Base-by-base conservation (phyloP, 2,329 filamentous ascomycete species). In the Ilyonectria mors-panacis region DNA sequence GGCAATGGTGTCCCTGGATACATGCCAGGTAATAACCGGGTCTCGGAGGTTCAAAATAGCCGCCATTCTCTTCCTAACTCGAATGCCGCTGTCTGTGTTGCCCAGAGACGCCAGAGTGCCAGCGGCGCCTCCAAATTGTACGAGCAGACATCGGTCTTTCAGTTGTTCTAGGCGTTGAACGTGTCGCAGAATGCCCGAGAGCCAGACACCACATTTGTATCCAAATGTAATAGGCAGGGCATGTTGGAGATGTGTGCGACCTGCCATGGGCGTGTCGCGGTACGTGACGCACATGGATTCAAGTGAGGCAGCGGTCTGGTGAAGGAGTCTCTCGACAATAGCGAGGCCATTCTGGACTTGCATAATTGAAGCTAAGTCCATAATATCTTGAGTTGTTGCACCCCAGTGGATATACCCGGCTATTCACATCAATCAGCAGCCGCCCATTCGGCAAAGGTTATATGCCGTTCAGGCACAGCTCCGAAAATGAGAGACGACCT, bases 381-480 rank as follows among this genome's bases (percentile, higher is more conserved):
- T 88, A 65, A 89, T 88, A 69, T 89, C 87, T 68, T 89, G 87
- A 0, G 87, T 89, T 0, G 87, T 89, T 2, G 87, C 86, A 9
- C 87, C 87, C 86, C 87, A 88, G 73, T 89, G 87, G 19, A 88
- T 84, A 72, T 87, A 88, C 7, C 70, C 72, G 39, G 71, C 74
- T 56, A 13, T 19, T 30, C 13, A 5, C 26, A 13, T 30, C 21
- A 28, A 45, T 67, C 30, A 71, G 56, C 23, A 13, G 37, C 10
- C 4, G 5, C 12, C 12, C 12, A 17, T 87, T 75, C 63, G 47
- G 37, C 8, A 39, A 13, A 30, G 19, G 19, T 26, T 26, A 26
- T 1, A 26, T 26, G 26, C 4, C 26, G 4, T 1, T 26, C 26
- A 26, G 26, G 4, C 26, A 26, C 26, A 26, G 26, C 26, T 26